Conservation (phyloP, 1,284 basidiomycete species). For the Macrocybe sp. region DNA sequence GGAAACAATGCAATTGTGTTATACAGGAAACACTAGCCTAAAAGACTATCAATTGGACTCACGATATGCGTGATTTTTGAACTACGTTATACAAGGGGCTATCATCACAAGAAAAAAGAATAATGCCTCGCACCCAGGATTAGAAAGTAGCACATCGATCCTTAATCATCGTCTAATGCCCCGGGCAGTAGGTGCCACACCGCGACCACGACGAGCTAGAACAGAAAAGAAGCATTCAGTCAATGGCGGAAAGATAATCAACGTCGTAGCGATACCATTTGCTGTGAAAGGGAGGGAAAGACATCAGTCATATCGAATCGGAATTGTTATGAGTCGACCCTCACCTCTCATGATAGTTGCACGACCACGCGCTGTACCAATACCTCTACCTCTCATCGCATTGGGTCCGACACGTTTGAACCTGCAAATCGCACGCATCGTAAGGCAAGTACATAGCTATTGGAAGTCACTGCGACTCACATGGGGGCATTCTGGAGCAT, state of each 20-base stretch:
- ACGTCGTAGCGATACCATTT: slow-evolving; percentile 43
- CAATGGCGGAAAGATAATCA: background rate
- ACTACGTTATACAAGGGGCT: no score
- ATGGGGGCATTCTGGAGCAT: slow-evolving; percentile 99
- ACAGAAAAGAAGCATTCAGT: slow-evolving; percentile 16
- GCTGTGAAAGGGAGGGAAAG: slow-evolving; percentile 34
- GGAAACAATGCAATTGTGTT: no score
- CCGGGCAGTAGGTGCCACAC: slow-evolving; percentile 61
- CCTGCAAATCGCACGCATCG: slow-evolving; percentile 45
- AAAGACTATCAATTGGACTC: no score
- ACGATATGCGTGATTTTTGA: no score
- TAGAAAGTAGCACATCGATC: background rate
- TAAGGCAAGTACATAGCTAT: background rate
- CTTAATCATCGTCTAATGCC: slow-evolving; percentile 68
- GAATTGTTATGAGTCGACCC: slow-evolving; percentile 13
- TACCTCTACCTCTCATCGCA: slow-evolving; percentile 98
- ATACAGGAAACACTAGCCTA: no score
- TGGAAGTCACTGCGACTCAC: slow-evolving; percentile 46
- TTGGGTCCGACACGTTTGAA: slow-evolving; percentile 99
- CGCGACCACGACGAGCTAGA: slow-evolving; percentile 78
- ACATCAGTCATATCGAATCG: background rate
- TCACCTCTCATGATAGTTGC: slow-evolving; percentile 93
- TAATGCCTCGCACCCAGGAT: slow-evolving; percentile 1
- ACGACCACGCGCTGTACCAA: slow-evolving; percentile 94
- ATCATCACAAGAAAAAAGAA: slow-evolving; percentile 9